Conservation (phyloP, 305 asterid genomes). For the Fraxinus velutina region DNA sequence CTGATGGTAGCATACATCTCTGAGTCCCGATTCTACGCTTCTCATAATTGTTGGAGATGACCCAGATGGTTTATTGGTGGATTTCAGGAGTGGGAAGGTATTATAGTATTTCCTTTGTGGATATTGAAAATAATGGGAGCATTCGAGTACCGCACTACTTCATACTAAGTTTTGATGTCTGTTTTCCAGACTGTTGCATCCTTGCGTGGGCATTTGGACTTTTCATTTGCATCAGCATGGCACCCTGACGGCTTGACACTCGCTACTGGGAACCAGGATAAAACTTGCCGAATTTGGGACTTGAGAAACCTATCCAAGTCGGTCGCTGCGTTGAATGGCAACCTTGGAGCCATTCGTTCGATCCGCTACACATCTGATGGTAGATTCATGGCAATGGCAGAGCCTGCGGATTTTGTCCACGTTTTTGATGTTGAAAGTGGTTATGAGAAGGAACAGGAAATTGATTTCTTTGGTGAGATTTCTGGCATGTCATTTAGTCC, state of each 20-base stretch:
- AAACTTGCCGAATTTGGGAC: constrained; percentile 69
- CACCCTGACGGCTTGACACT: constrained; percentile 70
- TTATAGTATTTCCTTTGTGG: constrained; percentile 6
- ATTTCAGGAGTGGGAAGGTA: constrained; percentile 72
- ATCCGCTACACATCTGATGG: constrained; percentile 69
- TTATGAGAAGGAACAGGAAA: constrained; percentile 65
- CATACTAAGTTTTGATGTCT: constrained; percentile 3
- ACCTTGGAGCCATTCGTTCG: constrained; percentile 67
- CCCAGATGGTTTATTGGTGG: constrained; percentile 64
- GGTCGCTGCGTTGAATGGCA: constrained; percentile 51
- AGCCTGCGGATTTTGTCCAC: constrained; percentile 74
- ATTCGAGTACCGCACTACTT: neutral
- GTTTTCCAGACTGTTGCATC: constrained; percentile 43
- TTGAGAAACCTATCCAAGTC: constrained; percentile 55
- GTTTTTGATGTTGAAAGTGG: constrained; percentile 60
- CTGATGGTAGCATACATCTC: constrained; percentile 69
- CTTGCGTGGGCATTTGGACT: constrained; percentile 61
- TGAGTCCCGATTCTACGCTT: constrained; percentile 75
- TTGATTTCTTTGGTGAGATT: constrained; percentile 79
- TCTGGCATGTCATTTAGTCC: constrained; percentile 77
- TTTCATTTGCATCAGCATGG: constrained; percentile 81
- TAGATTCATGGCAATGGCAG: constrained; percentile 75
- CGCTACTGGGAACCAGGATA: constrained; percentile 81
- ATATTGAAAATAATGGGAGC: neutral
- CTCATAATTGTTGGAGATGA: constrained; percentile 76